phyloP scores from a whole-genome alignment of 169 alveolate genomes.

The Perkinsus olseni region DNA sequence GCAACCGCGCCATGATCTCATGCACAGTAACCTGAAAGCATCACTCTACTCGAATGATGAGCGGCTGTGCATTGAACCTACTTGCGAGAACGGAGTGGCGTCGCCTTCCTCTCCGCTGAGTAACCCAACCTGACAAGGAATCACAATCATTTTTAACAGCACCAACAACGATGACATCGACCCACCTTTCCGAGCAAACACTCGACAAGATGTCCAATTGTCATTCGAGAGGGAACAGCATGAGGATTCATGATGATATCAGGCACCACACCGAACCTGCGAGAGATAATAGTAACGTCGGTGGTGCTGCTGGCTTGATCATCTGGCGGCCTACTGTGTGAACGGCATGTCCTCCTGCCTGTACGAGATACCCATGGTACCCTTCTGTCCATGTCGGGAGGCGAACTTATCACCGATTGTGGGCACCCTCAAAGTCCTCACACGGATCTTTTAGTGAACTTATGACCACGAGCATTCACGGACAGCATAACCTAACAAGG shows the following conservation, averaged over 20 bases:
- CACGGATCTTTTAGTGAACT: conserved; percentile 74
- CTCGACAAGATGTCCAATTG: conserved; percentile 99
- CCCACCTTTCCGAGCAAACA: conserved; percentile 62
- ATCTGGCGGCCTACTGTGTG: conserved; percentile 60
- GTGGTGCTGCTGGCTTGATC: not conserved
- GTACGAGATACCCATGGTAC: conserved; percentile 98
- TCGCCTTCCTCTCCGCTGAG: conserved; percentile 96
- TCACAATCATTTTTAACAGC: not conserved
- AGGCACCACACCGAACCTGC: conserved; percentile 86
- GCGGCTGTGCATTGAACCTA: not conserved
- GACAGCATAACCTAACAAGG: conserved; percentile 81
- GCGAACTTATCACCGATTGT: conserved; percentile 99
- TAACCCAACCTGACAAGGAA: conserved; percentile 88
- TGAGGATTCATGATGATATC: conserved; percentile 99
- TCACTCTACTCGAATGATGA: not conserved
- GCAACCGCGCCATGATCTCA: conserved; percentile 91
- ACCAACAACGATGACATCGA: not conserved
- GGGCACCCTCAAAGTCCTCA: conserved; percentile 73
- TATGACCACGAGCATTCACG: conserved; percentile 86
- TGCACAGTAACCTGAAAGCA: conserved; percentile 79
- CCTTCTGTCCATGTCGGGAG: conserved; percentile 98
- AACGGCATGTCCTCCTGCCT: conserved; percentile 98
- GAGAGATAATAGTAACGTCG: conserved; percentile 21
- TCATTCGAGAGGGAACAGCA: conserved; percentile 99
- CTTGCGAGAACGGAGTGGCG: conserved; percentile 97